Conservation (phyloP, 2,329 filamentous ascomycete genomes). For the Purpureocillium lavendulum region DNA sequence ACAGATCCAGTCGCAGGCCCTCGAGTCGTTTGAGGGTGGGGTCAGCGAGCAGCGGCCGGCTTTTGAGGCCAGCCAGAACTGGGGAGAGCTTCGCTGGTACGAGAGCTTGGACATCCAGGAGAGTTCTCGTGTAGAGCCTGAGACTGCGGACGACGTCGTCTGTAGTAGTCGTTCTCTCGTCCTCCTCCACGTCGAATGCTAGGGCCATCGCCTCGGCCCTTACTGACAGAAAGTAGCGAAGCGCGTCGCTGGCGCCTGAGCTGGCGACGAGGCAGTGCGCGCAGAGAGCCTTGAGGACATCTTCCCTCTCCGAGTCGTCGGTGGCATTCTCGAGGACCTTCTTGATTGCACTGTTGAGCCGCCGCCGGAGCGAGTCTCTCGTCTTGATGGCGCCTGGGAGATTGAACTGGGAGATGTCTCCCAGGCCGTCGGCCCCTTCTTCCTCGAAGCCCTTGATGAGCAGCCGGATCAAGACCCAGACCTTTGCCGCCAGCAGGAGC, state of each 20-base stretch:
- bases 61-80: conserved; percentile 60
- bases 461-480: conserved; percentile 67
- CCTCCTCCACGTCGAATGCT: conserved; percentile 46
- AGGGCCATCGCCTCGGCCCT: conserved; percentile 60
- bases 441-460: conserved; percentile 66
- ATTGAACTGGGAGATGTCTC: conserved; percentile 20
- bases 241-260: conserved; percentile 68
- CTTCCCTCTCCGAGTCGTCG: conserved; percentile 35
- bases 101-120: conserved; percentile 68
- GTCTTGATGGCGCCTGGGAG: conserved; percentile 58
- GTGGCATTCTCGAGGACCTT: conserved; percentile 58
- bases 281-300: conserved; percentile 65
- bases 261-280: conserved; percentile 78
- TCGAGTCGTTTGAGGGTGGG: conserved; percentile 55
- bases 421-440: conserved; percentile 14
- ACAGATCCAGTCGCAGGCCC: conserved; percentile 68
- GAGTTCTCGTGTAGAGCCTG: conserved; percentile 65
- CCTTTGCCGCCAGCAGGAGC: conserved; percentile 55
- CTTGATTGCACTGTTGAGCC: conserved; percentile 60
- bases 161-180: conserved; percentile 26
- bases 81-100: conserved; percentile 66
- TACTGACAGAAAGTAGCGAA: conserved; percentile 70
- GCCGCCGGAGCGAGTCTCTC: conserved; percentile 51
- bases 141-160: conserved; percentile 56
- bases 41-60: conserved; percentile 64